phyloP scores from a whole-genome alignment of 2,329 filamentous ascomycete species.

The Arthrobotrys musiformis region DNA sequence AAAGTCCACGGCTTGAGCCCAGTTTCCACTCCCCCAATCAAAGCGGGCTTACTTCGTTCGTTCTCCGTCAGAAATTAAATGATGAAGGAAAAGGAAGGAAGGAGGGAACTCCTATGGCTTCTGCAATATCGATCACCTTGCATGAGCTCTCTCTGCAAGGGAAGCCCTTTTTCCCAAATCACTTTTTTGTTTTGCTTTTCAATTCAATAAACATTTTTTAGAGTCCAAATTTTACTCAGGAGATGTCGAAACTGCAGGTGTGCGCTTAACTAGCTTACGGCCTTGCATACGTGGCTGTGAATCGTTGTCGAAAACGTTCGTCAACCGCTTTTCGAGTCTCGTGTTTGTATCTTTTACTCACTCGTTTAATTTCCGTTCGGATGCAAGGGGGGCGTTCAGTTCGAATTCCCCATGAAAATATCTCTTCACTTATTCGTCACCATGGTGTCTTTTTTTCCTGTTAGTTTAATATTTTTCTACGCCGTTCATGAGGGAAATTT shows the following conservation, averaged over 20 bases:
- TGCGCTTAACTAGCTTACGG: conserved; percentile 6
- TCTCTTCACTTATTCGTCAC: not conserved
- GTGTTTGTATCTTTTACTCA: too few relatives aligned
- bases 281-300: conserved; percentile 15
- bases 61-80: not conserved
- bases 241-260: not conserved
- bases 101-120: conserved; percentile 12
- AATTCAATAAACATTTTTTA: too few relatives aligned
- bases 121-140: not conserved
- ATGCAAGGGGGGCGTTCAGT: not conserved
- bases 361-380: conserved; percentile 18
- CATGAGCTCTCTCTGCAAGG: conserved; percentile 12
- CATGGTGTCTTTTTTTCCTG: too few relatives aligned
- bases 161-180: conserved; percentile 3
- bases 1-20: not conserved
- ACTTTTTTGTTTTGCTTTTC: not conserved
- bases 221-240: too few relatives aligned
- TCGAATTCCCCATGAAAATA: not conserved
- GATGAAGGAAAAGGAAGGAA: not conserved
- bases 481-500: not conserved
- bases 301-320: not conserved
- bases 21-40: not conserved
- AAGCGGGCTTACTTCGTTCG: not conserved
- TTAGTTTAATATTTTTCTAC: not conserved
- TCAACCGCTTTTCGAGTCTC: not conserved